Evolutionary conservation across 2,329 filamentous ascomycete genomes (phyloP), one percentile per base, ranked within the genome.

Genomic region (Cladosporium sp.): DNA sequence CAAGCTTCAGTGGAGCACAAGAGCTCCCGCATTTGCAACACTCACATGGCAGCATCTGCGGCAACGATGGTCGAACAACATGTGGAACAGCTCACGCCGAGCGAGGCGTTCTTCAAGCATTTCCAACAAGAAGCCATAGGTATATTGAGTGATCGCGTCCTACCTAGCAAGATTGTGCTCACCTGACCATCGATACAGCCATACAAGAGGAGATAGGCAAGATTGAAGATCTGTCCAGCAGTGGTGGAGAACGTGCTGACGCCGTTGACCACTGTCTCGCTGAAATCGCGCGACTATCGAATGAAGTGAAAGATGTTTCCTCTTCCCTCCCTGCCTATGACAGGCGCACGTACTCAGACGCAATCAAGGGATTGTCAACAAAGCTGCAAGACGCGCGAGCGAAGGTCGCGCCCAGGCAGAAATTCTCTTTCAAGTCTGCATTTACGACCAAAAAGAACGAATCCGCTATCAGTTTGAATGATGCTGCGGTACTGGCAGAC

Each of bases 321-420:
- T 86, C 87, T 58, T 91, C 88, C 65, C 84, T 96, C 15, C 92
- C 94, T 2, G 86, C 91, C 7, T 95, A 97, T 71, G 94, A 97
- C 69, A 90, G 94, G 72, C 85, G 90, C 66, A 88, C 88, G 22
- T 97, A 96, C 70, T 84, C 87, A 43, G 86, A 92, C 85, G 84
- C 89, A 20, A 86, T 97, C 74, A 96, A 94, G 78, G 82, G 82
- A 15, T 78, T 97, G 14, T 87, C 88, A 17, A 89, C 93, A 59
- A 90, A 89, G 68, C 80, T 97, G 22, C 87, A 89, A 66, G 83
- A 87, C 60, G 86, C 85, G 7, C 84, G 87, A 15, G 81, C 84
- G 39, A 83, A 82, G 20, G 82, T 90, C 55, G 84, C 85, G 0
- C 90, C 92, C 7, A 89, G 88, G 65, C 84, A 86, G 11, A 90